A percentile compares a stretch with the other conserved stretches of the same genome.
Evolutionary conservation across 1,139 yeast species (phyloP).

Genomic region (Kluyveromyces sp.): DNA sequence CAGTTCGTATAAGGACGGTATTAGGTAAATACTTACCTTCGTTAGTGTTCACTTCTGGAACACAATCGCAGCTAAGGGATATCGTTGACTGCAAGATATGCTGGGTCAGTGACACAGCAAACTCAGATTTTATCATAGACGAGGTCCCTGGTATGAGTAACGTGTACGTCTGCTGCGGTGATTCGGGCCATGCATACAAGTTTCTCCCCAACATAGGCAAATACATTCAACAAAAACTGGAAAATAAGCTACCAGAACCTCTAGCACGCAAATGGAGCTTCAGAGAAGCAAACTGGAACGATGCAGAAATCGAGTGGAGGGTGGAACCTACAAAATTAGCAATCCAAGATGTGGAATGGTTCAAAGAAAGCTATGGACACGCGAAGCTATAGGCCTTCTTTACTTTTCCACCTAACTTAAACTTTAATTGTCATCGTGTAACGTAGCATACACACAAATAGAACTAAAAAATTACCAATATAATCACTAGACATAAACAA

Average conservation of each 20-base stretch:
- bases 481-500: no score
- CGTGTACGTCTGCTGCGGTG: conserved; percentile 38
- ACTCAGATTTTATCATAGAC: conserved; percentile 39
- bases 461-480: no score
- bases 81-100: conserved; percentile 36
- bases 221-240: conserved; percentile 31
- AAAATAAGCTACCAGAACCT: conserved; percentile 23
- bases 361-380: background rate
- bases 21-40: conserved; percentile 34
- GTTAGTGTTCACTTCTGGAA: conserved; percentile 29
- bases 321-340: conserved; percentile 7
- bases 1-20: conserved; percentile 24
- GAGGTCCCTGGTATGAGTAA: conserved; percentile 31
- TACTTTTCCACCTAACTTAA: no score
- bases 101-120: conserved; percentile 42
- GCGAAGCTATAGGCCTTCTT: background rate
- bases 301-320: conserved; percentile 6
- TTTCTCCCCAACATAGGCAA: conserved; percentile 39
- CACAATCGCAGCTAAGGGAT: conserved; percentile 8
- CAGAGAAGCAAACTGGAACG: conserved; percentile 15
- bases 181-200: conserved; percentile 40
- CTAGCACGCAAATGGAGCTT: conserved; percentile 31
- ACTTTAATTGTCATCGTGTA: no score
- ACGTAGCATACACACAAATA: no score
- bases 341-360: conserved; percentile 8